These are phyloP conservation scores for Zychaea mexicana DNA, from an alignment of 371 early-diverging fungal species.

Conservation along the genomic window DNA sequence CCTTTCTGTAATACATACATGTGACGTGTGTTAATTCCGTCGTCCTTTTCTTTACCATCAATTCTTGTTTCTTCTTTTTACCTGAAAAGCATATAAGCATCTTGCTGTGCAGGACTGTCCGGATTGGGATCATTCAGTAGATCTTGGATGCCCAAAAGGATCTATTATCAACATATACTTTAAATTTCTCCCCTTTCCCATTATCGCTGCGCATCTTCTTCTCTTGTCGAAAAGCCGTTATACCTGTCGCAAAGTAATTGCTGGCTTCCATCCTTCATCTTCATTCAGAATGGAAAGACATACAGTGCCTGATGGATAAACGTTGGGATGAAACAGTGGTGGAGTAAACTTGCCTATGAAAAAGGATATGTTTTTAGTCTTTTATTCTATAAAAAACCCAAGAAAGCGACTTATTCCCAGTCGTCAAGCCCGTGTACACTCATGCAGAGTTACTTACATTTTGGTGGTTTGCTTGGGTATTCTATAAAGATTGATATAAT, in stretches of 20 bases:
- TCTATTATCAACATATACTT: conserved; percentile 41
- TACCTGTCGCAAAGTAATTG: conserved; percentile 97
- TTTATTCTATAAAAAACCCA: background rate
- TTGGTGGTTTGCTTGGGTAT: conserved; percentile 86
- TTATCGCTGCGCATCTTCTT: no score
- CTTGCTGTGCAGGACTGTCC: conserved; percentile 93
- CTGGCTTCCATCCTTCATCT: conserved; percentile 97
- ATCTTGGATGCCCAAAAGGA: conserved; percentile 90
- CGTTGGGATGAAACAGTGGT: conserved; percentile 98
- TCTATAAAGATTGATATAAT: conserved; percentile 53
- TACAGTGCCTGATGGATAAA: conserved; percentile 98
- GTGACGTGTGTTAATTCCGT: no score
- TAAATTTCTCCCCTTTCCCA: background rate
- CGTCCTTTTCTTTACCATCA: background rate
- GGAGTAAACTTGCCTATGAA: conserved; percentile 80
- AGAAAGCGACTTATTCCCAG: background rate
- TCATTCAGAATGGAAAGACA: conserved; percentile 98
- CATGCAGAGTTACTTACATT: no score
- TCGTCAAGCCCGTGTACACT: no score
- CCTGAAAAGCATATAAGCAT: conserved; percentile 90
- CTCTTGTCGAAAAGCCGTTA: conserved; percentile 2
- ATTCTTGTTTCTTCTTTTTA: conserved; percentile 29
- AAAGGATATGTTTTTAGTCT: background rate
- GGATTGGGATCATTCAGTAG: conserved; percentile 97
- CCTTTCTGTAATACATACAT: conserved; percentile 57